Evolutionary conservation across 129 eudicot species (phyloP).

Genomic region (Flaveria robusta): DNA sequence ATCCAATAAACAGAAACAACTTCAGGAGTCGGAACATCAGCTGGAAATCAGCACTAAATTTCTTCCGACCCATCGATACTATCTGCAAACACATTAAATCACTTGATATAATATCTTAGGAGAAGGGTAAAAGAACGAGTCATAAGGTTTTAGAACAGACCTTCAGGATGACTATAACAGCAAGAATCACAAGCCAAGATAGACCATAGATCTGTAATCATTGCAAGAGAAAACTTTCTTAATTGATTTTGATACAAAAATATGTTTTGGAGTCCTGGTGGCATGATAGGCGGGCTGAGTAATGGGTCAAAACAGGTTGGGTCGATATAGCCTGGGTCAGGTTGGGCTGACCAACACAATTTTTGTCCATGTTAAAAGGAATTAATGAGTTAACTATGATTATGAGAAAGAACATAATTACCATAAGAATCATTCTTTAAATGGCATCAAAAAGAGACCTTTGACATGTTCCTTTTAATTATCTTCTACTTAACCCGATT

Average conservation of each 20-base stretch:
- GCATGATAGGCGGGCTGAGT: neutral
- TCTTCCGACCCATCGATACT: constrained; percentile 91
- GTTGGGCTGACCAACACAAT: neutral
- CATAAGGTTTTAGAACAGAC: constrained; percentile 40
- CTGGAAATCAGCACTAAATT: constrained; percentile 98
- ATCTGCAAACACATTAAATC: constrained; percentile 47
- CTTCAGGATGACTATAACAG: constrained; percentile 78
- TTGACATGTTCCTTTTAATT: neutral
- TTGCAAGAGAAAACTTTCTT: constrained; percentile 20
- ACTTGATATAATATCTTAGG: neutral
- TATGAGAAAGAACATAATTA: constrained; percentile 2
- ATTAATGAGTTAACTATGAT: neutral
- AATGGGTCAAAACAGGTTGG: constrained; percentile 4
- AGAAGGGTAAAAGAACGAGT: neutral
- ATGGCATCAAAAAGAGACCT: neutral
- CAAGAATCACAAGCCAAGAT: constrained; percentile 91
- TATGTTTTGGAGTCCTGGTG: constrained; percentile 13
- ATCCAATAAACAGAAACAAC: constrained; percentile 69
- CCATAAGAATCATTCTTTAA: neutral
- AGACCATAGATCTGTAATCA: constrained; percentile 81
- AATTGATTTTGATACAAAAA: neutral
- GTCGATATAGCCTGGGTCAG: neutral
- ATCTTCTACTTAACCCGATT: neutral
- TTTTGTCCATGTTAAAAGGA: neutral
- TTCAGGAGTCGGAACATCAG: constrained; percentile 92